Evolutionary conservation across 2,329 filamentous ascomycete species (phyloP).

Genomic region (Sphaerulina vaccinii): DNA sequence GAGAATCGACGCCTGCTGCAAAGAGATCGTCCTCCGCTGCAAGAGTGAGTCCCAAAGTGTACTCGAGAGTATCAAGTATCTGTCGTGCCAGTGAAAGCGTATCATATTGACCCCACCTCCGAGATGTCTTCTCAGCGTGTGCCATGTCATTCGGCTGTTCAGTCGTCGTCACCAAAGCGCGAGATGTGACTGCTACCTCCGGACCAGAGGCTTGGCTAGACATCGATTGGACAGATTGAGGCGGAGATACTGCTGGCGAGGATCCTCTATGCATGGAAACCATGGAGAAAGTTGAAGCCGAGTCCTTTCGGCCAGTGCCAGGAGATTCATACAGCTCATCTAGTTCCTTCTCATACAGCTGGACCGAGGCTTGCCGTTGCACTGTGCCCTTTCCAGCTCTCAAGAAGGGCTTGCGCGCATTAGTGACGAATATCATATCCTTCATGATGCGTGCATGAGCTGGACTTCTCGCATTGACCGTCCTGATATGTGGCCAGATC

Average conservation of each 20-base stretch:
- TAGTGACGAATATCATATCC: constrained; percentile 22
- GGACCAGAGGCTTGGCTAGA: constrained; percentile 6
- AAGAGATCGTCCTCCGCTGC: constrained; percentile 17
- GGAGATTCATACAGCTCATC: constrained; percentile 18
- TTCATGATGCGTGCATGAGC: constrained; percentile 19
- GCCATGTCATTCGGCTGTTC: not conserved
- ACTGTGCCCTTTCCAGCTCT: constrained; percentile 24
- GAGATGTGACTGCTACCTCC: not conserved
- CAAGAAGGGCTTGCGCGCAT: constrained; percentile 16
- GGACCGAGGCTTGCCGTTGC: constrained; percentile 21
- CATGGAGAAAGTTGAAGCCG: constrained; percentile 1
- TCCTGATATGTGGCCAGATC: constrained; percentile 20
- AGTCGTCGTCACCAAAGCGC: constrained; percentile 1
- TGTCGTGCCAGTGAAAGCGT: constrained; percentile 6
- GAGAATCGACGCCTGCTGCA: constrained; percentile 18
- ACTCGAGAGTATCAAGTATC: constrained; percentile 13
- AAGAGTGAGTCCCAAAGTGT: constrained; percentile 6
- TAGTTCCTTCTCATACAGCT: constrained; percentile 21
- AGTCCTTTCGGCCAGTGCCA: constrained; percentile 5
- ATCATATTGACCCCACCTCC: not conserved
- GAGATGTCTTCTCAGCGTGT: not conserved
- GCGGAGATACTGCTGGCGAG: not conserved
- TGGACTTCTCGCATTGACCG: constrained; percentile 18
- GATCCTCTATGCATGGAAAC: not conserved
- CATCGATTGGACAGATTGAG: not conserved